A percentile compares a stretch with the other conserved stretches of the same genome.
Conservation (phyloP, 306 rosid species). For the Rosa lucieae region DNA sequence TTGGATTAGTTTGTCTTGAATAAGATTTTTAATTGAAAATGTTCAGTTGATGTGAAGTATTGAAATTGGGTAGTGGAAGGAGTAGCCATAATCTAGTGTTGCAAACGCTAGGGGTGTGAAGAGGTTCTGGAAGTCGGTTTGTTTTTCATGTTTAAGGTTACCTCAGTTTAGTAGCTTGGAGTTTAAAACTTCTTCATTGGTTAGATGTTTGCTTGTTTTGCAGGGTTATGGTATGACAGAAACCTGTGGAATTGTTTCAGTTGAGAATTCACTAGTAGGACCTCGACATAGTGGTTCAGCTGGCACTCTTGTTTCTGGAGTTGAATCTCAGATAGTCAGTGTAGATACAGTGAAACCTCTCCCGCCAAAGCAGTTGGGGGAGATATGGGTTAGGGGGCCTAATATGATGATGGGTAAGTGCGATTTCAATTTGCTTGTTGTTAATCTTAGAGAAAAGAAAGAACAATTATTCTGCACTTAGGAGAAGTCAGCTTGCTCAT, state of each 20-base stretch:
- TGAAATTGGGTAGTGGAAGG: not conserved
- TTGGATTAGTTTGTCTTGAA: not conserved
- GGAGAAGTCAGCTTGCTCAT: not conserved
- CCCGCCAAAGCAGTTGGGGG: slow-evolving; percentile 84
- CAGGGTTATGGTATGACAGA: slow-evolving; percentile 98
- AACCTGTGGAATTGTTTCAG: slow-evolving; percentile 66
- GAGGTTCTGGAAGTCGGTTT: not conserved
- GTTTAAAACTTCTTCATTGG: not conserved
- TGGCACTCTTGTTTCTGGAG: slow-evolving; percentile 66
- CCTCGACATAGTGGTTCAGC: slow-evolving; percentile 64
- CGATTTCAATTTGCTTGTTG: not conserved
- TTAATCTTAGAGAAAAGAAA: too few species aligned
- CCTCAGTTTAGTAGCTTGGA: not conserved
- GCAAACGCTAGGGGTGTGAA: not conserved
- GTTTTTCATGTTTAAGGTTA: not conserved
- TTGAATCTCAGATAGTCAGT: slow-evolving; percentile 75
- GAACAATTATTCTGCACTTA: not conserved
- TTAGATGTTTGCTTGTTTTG: slow-evolving; percentile 16
- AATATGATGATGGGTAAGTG: slow-evolving; percentile 80
- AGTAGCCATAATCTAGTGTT: not conserved
- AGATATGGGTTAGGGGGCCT: slow-evolving; percentile 92
- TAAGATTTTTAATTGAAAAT: not conserved
- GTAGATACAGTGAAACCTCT: slow-evolving; percentile 79
- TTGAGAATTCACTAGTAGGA: slow-evolving; percentile 54
- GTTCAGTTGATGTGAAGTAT: not conserved